Evolutionary conservation across 495 filamentous ascomycete species (phyloP).

Genomic region (Neohortaea acidophila): DNA sequence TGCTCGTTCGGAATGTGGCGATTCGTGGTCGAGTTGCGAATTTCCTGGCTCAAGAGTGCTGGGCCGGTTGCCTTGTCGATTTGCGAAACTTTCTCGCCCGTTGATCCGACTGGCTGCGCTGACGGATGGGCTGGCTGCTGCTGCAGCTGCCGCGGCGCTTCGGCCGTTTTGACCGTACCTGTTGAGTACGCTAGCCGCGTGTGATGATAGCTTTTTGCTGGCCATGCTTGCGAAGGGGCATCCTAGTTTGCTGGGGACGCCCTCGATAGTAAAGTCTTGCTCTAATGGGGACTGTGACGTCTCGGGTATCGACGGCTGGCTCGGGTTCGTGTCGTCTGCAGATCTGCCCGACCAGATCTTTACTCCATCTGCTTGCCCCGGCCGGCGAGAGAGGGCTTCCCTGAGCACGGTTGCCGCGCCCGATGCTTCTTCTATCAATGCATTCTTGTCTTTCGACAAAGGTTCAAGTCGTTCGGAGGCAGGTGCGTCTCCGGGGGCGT

Average conservation of each 20-base stretch:
- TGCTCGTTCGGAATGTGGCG: constrained; percentile 29
- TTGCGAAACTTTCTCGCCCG: constrained; percentile 9
- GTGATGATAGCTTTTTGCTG: constrained; percentile 13
- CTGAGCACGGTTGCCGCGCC: constrained; percentile 1
- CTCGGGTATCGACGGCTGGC: constrained; percentile 25
- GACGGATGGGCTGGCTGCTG: constrained; percentile 21
- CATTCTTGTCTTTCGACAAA: neutral
- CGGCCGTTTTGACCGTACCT: constrained; percentile 10
- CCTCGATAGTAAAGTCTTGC: constrained; percentile 49
- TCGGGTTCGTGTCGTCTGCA: constrained; percentile 28
- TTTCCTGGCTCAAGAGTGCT: constrained; percentile 14
- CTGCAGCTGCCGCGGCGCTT: constrained; percentile 28
- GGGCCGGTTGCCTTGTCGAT: constrained; percentile 1
- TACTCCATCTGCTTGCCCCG: constrained; percentile 11
- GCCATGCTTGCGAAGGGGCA: constrained; percentile 41
- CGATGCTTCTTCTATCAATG: neutral
- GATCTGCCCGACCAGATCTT: constrained; percentile 30
- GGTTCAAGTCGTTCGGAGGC: constrained; percentile 10
- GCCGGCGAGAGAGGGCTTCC: neutral
- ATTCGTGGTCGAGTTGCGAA: constrained; percentile 8
- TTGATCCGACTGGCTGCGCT: constrained; percentile 11
- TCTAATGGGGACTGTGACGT: constrained; percentile 40
- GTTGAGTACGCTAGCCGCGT: constrained; percentile 16
- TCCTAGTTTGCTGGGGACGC: constrained; percentile 42
- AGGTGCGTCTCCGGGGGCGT: constrained; percentile 11